Conservation (phyloP, 2,329 filamentous ascomycete species). For the Cercospora sp. region DNA sequence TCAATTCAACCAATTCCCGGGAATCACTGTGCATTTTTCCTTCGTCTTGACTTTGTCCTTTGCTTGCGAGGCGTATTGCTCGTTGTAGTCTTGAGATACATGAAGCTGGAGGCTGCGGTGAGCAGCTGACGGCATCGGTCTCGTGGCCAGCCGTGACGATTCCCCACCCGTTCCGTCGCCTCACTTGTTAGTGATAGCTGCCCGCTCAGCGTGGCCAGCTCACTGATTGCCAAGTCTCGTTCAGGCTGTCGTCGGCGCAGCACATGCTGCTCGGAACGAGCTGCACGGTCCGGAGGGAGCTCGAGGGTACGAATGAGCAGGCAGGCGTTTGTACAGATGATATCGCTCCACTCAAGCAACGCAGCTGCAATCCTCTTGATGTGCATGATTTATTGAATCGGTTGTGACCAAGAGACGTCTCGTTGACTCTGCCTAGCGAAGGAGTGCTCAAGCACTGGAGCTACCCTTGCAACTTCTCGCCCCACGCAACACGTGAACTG, state of each 20-base stretch:
- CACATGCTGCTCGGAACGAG: not conserved
- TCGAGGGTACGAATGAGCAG: not conserved
- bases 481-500: not conserved
- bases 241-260: not conserved
- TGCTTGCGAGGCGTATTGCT: not conserved
- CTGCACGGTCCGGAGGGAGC: not conserved
- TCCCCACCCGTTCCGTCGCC: not conserved
- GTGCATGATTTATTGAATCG: not conserved
- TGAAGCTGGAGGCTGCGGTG: not conserved
- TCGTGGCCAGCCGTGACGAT: not conserved
- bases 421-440: not conserved
- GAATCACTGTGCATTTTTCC: not conserved
- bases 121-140: not conserved
- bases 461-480: not conserved
- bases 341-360: not conserved
- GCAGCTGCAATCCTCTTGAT: not conserved
- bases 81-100: not conserved
- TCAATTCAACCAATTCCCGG: conserved; percentile 24
- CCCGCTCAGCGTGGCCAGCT: not conserved
- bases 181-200: not conserved
- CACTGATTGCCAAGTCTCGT: not conserved
- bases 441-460: not conserved
- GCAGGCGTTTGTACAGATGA: not conserved
- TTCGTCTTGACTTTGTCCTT: not conserved
- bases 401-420: conserved; percentile 4